Percentiles rank a stretch among this genome's conserved stretches.
Conservation (phyloP, 2,329 filamentous ascomycete species). For the Incumbomyces delicatus region DNA sequence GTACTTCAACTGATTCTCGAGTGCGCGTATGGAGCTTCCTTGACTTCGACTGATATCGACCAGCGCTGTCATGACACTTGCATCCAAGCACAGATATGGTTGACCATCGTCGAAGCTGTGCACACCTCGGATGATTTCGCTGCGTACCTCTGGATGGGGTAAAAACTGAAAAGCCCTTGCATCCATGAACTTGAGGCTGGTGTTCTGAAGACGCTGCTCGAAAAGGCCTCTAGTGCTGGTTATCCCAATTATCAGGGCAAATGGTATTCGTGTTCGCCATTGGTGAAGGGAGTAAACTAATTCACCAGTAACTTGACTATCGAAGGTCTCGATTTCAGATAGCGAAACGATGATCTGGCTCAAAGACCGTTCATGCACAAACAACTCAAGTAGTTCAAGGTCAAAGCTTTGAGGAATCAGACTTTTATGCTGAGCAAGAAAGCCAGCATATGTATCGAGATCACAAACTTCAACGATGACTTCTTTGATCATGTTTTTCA, state of each 20-base stretch:
- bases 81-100: constrained; percentile 33
- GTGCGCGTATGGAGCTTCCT: constrained; percentile 48
- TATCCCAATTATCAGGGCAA: constrained; percentile 50
- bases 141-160: constrained; percentile 26
- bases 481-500: constrained; percentile 37
- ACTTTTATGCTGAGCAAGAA: constrained; percentile 30
- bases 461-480: constrained; percentile 31
- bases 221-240: constrained; percentile 55
- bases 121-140: constrained; percentile 29
- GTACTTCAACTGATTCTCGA: constrained; percentile 48
- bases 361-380: constrained; percentile 28
- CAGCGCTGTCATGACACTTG: constrained; percentile 41
- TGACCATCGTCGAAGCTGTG: constrained; percentile 35
- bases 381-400: constrained; percentile 36
- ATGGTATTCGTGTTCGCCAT: constrained; percentile 53
- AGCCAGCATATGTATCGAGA: constrained; percentile 30
- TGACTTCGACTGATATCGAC: constrained; percentile 50
- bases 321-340: constrained; percentile 39
- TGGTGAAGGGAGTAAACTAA: constrained; percentile 40
- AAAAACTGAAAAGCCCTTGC: constrained; percentile 40
- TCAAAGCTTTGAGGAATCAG: constrained; percentile 37
- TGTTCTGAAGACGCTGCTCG: constrained; percentile 47
- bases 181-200: constrained; percentile 42
- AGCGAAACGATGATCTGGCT: constrained; percentile 35
- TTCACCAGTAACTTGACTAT: constrained; percentile 34